These are phyloP conservation scores for Naegleria fowleri DNA, from an alignment of 208 protist genomes.

Conservation along the genomic window DNA sequence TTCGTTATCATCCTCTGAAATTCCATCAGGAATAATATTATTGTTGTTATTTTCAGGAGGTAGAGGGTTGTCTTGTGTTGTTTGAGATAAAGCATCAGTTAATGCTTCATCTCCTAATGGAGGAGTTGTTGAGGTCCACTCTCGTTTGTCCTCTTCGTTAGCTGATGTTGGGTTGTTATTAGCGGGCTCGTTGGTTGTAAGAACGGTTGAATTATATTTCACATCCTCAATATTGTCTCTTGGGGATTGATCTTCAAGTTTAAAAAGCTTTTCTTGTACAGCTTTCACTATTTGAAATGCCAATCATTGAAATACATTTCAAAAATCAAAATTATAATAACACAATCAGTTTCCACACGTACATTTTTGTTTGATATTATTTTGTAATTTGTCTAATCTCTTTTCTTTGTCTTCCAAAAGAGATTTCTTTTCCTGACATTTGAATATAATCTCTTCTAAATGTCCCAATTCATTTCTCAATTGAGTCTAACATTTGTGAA, in stretches of 20 bases:
- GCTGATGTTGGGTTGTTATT: no score
- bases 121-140: no score
- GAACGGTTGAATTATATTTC: no score
- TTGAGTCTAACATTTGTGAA: neutral
- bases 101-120: no score
- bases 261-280: neutral
- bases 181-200: no score
- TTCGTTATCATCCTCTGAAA: neutral
- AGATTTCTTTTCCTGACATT: neutral
- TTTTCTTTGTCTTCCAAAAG: neutral
- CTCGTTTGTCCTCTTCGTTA: no score
- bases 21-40: neutral
- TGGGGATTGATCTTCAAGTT: neutral
- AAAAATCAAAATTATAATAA: no score
- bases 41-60: neutral
- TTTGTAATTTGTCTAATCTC: neutral
- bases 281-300: neutral
- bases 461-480: neutral
- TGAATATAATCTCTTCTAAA: neutral
- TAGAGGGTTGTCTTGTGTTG: no score
- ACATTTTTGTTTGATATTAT: neutral
- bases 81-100: no score
- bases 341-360: neutral
- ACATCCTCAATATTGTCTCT: no score
- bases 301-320: neutral